Conservation (phyloP, 1,284 basidiomycete species). For the Rhodotorula glutinis region DNA sequence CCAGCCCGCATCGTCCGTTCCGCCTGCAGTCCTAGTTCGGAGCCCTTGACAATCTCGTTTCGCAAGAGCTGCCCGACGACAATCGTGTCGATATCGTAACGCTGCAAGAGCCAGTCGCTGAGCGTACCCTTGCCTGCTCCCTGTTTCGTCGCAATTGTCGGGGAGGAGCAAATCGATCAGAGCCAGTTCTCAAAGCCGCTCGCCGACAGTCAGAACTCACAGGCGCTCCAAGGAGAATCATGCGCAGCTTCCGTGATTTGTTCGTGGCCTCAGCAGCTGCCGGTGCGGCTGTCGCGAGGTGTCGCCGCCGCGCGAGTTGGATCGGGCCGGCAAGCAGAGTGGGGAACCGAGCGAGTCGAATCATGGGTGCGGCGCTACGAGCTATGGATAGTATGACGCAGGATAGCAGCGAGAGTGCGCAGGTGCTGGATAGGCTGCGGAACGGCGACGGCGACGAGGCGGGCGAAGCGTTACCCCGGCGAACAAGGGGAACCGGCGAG, state of each 20-base stretch:
- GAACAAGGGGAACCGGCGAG: too few species aligned
- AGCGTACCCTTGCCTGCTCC: constrained; percentile 62
- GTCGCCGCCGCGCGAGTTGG: neutral
- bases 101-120: constrained; percentile 67
- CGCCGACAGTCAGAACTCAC: constrained; percentile 1
- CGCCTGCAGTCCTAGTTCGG: constrained; percentile 66
- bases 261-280: neutral
- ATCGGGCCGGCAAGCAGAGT: neutral
- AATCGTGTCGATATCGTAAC: constrained; percentile 56
- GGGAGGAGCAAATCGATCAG: too few species aligned
- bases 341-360: neutral
- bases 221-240: constrained; percentile 40
- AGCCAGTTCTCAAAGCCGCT: neutral
- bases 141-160: constrained; percentile 5
- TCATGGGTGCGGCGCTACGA: neutral
- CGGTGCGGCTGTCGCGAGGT: neutral
- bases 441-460: too few species aligned
- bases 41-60: constrained; percentile 72
- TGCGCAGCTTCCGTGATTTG: constrained; percentile 15
- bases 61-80: constrained; percentile 77
- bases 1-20: constrained; percentile 72
- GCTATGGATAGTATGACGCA: neutral
- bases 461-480: too few species aligned
- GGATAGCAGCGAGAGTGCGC: neutral
- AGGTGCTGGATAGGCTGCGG: too few species aligned